Evolutionary conservation across 1,284 basidiomycete genomes (phyloP), one percentile per base, ranked within the genome.

Genomic region (Calocybe gambosa): DNA sequence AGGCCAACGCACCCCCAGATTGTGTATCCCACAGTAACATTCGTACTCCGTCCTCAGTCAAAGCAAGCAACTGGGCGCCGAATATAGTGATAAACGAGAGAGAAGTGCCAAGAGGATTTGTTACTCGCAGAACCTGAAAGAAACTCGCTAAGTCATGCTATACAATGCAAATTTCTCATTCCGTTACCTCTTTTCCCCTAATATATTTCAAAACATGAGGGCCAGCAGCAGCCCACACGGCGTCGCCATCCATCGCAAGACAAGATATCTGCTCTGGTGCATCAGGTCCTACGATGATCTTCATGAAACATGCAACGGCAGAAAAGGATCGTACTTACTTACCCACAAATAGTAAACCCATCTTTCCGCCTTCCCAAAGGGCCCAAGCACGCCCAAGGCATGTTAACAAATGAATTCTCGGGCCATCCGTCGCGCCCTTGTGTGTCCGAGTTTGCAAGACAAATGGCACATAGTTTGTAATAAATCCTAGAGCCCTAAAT

Each of bases 341-440:
- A 87, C 94, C 93, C 50, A 96, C 92, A 62, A 99, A 98, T 39
- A 98, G 73, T 39, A 99, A 69, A 13, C 78, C 80, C 89, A 99
- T 93, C 66, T 86, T 90, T 26, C 84, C 89, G 10, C 92, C 93
- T 60, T 97, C 93, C 95, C 95, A 99, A 66, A 98, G 75, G 16
- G 92, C 89, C 95, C 95, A 99, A 55, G 89, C 84, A 52, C 76
- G 80, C 12, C 95, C 95, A 4, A 98, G 66, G 57, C 90, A 94
- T 10, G 93, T 96, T 35, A 97, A 69, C 40, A 99, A 73, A 55
- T 92, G 85, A 49, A 93, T 72, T 39, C 79, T 76, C 0, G 91
- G 90, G 1, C 85, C 88, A 38, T 89, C 86, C 0, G 86, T 81
- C 6, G 90, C 83, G 26, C 92, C 92, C 63, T 93, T 95, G 60